Percentiles rank a stretch among this genome's conserved stretches.
phyloP scores from a whole-genome alignment of 768 basidiomycete genomes.

The Hygrocybe punicea region DNA sequence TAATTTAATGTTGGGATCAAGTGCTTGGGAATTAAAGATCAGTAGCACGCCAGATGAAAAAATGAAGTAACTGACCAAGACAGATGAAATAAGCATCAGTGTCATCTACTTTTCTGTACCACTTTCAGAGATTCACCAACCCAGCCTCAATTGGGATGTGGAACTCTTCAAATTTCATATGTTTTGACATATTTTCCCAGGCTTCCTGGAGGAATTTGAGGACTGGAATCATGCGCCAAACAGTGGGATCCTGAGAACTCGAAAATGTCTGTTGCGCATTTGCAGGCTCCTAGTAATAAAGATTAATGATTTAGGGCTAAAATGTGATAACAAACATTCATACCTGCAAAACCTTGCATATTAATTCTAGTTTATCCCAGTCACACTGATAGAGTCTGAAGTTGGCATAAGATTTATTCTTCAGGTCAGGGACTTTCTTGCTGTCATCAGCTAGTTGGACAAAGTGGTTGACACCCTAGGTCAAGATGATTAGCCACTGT shows the following conservation, averaged over 20 bases:
- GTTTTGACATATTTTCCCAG: constrained; percentile 13
- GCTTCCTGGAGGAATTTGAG: constrained; percentile 16
- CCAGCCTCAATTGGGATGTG: constrained; percentile 3
- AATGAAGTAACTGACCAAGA: constrained; percentile 3
- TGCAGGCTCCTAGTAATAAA: constrained; percentile 13
- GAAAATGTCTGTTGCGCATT: no score
- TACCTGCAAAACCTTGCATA: constrained; percentile 15
- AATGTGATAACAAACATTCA: neutral
- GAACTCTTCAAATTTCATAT: constrained; percentile 9
- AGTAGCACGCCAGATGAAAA: neutral
- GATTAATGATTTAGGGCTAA: constrained; percentile 12
- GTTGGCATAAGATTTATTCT: constrained; percentile 12
- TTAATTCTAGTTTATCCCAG: constrained; percentile 11
- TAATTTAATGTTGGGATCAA: no score
- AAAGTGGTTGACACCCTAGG: no score
- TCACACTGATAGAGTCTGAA: constrained; percentile 10
- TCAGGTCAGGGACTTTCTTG: constrained; percentile 14
- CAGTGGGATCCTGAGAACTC: constrained; percentile 13
- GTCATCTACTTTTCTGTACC: constrained; percentile 6
- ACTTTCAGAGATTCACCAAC: constrained; percentile 7
- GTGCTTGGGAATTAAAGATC: neutral
- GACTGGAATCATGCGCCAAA: constrained; percentile 15
- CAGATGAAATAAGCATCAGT: no score
- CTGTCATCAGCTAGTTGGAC: no score
- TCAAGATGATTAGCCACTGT: no score